Evolutionary conservation across 305 asterid genomes (phyloP).

Genomic region (Fraxinus angustifolia): DNA sequence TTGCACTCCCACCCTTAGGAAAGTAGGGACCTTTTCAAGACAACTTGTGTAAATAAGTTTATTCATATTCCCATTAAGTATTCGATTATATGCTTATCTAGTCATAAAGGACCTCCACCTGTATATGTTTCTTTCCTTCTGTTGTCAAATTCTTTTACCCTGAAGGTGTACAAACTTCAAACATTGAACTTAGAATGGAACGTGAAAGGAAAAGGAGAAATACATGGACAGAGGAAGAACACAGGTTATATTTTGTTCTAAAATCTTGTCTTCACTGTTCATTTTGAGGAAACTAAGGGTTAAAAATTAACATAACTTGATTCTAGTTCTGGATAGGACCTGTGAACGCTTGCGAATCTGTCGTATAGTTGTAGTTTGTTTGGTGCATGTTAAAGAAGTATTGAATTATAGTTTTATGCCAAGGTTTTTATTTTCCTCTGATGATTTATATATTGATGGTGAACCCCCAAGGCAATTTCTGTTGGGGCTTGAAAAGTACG

Average conservation of each 20-base stretch:
- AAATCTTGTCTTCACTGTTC: not conserved
- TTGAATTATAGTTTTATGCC: not conserved
- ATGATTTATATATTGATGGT: conserved; percentile 16
- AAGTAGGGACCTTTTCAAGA: conserved; percentile 39
- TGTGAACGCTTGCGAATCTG: not conserved
- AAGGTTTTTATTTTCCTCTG: not conserved
- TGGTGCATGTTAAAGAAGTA: not conserved
- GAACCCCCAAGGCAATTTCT: conserved; percentile 53
- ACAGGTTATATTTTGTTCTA: conserved; percentile 38
- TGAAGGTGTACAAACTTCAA: not conserved
- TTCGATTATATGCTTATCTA: conserved; percentile 30
- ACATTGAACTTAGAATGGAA: conserved; percentile 50
- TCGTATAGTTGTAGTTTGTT: not conserved
- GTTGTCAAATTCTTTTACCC: not conserved
- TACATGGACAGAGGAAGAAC: conserved; percentile 92
- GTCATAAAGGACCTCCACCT: conserved; percentile 19
- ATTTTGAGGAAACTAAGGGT: too few relatives aligned
- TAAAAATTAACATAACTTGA: not conserved
- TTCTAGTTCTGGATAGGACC: not conserved
- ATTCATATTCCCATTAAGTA: conserved; percentile 47
- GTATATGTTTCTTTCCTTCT: not conserved
- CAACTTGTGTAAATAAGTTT: conserved; percentile 44
- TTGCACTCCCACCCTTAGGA: not conserved
- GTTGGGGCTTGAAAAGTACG: conserved; percentile 79
- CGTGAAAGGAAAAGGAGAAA: conserved; percentile 66